phyloP scores from a whole-genome alignment of 2,329 filamentous ascomycete genomes.

The Sclerotinia trifoliorum region DNA sequence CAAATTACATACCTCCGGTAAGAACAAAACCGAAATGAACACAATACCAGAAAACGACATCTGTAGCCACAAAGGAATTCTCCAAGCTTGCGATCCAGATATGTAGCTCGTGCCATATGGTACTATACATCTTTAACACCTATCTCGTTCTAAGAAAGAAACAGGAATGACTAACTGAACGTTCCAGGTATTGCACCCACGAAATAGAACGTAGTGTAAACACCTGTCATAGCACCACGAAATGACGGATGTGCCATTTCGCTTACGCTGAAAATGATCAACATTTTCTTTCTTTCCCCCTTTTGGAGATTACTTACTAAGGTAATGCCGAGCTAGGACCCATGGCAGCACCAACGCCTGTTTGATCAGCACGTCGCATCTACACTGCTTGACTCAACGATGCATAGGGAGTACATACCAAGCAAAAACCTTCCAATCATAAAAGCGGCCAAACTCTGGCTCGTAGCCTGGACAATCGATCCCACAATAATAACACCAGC shows the following conservation, averaged over 20 bases:
- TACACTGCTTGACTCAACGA: not conserved
- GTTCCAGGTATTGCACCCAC: conserved; percentile 31
- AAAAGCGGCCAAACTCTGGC: conserved; percentile 42
- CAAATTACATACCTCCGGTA: conserved; percentile 48
- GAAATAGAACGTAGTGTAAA: conserved; percentile 34
- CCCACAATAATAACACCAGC: conserved; percentile 27
- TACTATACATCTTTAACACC: not conserved
- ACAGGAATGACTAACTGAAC: not conserved
- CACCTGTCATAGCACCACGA: conserved; percentile 43
- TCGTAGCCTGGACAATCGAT: conserved; percentile 30
- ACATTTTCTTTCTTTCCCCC: too few species aligned
- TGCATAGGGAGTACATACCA: conserved; percentile 51
- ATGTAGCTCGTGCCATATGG: conserved; percentile 20
- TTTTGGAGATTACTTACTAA: conserved; percentile 35
- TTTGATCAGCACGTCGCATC: conserved; percentile 37
- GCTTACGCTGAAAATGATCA: conserved; percentile 43
- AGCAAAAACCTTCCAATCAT: conserved; percentile 55
- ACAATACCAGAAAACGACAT: conserved; percentile 33
- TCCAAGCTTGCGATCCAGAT: conserved; percentile 32
- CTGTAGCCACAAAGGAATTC: conserved; percentile 42
- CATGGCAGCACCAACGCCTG: conserved; percentile 20
- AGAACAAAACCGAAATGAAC: conserved; percentile 45
- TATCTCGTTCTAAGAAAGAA: rapidly evolving
- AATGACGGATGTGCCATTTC: conserved; percentile 47
- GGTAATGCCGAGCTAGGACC: conserved; percentile 20